Percentiles rank a stretch among this genome's conserved stretches.
Conservation (phyloP, 129 eudicot genomes). For the Lactuca saligna region DNA sequence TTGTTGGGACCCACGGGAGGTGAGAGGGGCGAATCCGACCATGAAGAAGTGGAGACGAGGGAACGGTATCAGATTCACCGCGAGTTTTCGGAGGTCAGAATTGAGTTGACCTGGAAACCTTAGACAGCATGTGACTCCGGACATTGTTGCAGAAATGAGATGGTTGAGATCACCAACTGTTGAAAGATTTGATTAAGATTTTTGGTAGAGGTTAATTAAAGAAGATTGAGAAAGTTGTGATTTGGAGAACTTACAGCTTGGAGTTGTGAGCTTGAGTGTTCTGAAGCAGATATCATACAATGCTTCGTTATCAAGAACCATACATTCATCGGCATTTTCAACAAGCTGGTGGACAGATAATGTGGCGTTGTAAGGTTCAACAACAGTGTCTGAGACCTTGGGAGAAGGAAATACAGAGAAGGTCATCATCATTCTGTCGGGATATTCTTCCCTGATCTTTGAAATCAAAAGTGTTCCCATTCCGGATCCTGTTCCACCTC, state of each 20-base stretch:
- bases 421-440: not conserved
- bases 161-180: constrained; percentile 66
- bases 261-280: not conserved
- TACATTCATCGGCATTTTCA: constrained; percentile 59
- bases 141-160: constrained; percentile 62
- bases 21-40: constrained; percentile 64
- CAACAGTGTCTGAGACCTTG: not conserved
- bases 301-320: not conserved
- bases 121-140: constrained; percentile 53
- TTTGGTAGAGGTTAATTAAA: no score
- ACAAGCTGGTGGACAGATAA: constrained; percentile 46
- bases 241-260: constrained; percentile 43
- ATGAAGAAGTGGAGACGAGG: constrained; percentile 63
- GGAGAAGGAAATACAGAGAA: not conserved
- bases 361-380: constrained; percentile 1
- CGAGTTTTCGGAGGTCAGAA: constrained; percentile 57
- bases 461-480: not conserved
- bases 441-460: not conserved
- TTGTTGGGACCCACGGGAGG: constrained; percentile 64
- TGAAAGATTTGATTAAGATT: not conserved
- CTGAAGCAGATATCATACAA: not conserved
- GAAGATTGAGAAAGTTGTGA: not conserved
- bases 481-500: not conserved
- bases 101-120: constrained; percentile 62
- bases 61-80: constrained; percentile 58